Evolutionary conservation across 345 rosid genomes (phyloP).

Genomic region (Eucalyptus tenuipes): DNA sequence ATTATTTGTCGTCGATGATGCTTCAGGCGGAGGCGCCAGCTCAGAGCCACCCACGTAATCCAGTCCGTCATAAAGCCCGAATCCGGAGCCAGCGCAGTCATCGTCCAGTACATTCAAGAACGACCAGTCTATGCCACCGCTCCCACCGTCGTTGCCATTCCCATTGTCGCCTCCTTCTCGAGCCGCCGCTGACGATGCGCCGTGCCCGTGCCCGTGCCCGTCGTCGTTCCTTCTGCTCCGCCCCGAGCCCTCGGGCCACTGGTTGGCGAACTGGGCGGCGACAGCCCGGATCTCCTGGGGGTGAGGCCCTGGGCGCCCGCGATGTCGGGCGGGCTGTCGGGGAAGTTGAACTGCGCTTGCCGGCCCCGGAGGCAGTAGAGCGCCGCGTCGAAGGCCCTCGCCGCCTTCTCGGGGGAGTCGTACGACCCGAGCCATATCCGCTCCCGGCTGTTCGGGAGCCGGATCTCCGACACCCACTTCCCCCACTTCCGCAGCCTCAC

Average conservation of each 20-base stretch:
- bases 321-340: conserved; percentile 39
- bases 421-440: conserved; percentile 88
- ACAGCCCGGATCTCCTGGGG: conserved; percentile 42
- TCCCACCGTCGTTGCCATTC: background rate
- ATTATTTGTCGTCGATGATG: too few species aligned
- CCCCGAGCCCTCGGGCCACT: background rate
- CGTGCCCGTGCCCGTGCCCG: background rate
- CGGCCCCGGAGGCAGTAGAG: conserved; percentile 46
- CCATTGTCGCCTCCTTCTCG: background rate
- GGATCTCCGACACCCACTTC: conserved; percentile 86
- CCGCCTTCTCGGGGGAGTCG: conserved; percentile 70
- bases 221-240: background rate
- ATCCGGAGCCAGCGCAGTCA: background rate
- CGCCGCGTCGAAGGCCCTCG: conserved; percentile 93
- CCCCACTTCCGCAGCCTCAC: conserved; percentile 94
- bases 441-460: conserved; percentile 85
- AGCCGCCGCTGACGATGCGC: background rate
- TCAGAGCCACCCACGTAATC: background rate
- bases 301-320: conserved; percentile 22
- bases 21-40: background rate
- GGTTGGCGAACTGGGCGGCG: conserved; percentile 43
- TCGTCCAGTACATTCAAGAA: conserved; percentile 14
- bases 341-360: conserved; percentile 48
- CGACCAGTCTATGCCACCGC: conserved; percentile 28
- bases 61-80: conserved; percentile 6